phyloP scores from a whole-genome alignment of 2,329 filamentous ascomycete genomes.

The Diaporthe eres region DNA sequence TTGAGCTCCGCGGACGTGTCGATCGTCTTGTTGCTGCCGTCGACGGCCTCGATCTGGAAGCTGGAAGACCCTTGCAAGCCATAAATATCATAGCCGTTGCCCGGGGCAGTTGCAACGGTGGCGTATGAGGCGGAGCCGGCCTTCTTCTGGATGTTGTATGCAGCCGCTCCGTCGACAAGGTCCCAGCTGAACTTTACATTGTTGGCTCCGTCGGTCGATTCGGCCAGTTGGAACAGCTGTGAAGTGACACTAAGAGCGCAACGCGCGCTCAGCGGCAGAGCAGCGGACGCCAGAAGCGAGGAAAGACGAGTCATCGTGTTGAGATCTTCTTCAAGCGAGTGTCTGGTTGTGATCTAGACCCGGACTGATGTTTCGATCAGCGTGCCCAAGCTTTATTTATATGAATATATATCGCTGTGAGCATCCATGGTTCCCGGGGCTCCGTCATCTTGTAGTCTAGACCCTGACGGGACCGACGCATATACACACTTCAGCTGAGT shows the following conservation, averaged over 20 bases:
- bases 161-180: constrained; percentile 7
- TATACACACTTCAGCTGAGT: neutral
- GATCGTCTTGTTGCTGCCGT: constrained; percentile 1
- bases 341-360: neutral
- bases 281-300: neutral
- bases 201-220: neutral
- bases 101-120: neutral
- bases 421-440: neutral
- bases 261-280: neutral
- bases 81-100: constrained; percentile 17
- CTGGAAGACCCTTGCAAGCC: neutral
- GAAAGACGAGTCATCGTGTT: constrained; percentile 1
- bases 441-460: neutral
- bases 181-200: constrained; percentile 11
- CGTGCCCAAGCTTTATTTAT: neutral
- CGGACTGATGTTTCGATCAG: neutral
- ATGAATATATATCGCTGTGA: neutral
- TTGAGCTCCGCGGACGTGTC: neutral
- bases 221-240: constrained; percentile 10
- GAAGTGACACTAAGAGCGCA: neutral
- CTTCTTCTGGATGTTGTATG: constrained; percentile 6
- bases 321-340: neutral
- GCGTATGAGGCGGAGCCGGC: neutral
- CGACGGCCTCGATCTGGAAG: constrained; percentile 8
- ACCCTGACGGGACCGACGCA: neutral